Conservation (phyloP, 768 basidiomycete species). For the Amanita muscaria region DNA sequence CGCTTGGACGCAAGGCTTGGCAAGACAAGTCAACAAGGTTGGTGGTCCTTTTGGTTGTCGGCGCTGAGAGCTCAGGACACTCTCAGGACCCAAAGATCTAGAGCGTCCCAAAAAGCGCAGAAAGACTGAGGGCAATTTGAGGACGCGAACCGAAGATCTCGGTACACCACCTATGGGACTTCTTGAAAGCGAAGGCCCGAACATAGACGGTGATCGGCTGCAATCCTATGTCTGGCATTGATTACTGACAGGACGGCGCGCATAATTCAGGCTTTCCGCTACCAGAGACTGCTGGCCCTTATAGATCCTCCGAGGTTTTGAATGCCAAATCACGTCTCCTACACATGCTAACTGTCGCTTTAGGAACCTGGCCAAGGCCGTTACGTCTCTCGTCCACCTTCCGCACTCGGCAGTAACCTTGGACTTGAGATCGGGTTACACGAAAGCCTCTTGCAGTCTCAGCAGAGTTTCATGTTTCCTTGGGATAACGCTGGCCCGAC, state of each 20-base stretch:
- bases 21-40: no score
- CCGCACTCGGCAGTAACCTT: constrained; percentile 38
- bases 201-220: background rate
- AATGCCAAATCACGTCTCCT: background rate
- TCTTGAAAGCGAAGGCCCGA: background rate
- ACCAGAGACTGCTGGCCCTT: constrained; percentile 12
- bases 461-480: constrained; percentile 66
- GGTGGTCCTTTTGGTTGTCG: no score
- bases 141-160: background rate
- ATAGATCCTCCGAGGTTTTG: constrained; percentile 52
- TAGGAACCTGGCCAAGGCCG: constrained; percentile 87
- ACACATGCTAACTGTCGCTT: background rate
- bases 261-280: constrained; percentile 1
- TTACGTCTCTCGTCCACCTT: constrained; percentile 50
- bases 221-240: background rate
- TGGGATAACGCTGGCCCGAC: constrained; percentile 73
- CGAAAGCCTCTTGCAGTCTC: constrained; percentile 40
- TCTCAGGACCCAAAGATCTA: no score
- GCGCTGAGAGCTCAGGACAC: no score
- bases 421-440: constrained; percentile 33
- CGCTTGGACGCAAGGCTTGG: constrained; percentile 55
- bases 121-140: constrained; percentile 19
- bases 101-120: constrained; percentile 41
- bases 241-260: constrained; percentile 2
- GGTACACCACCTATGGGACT: background rate